These are phyloP conservation scores for Talaromyces sp. DNA, from an alignment of 2,329 filamentous ascomycete genomes.

Conservation along the genomic window DNA sequence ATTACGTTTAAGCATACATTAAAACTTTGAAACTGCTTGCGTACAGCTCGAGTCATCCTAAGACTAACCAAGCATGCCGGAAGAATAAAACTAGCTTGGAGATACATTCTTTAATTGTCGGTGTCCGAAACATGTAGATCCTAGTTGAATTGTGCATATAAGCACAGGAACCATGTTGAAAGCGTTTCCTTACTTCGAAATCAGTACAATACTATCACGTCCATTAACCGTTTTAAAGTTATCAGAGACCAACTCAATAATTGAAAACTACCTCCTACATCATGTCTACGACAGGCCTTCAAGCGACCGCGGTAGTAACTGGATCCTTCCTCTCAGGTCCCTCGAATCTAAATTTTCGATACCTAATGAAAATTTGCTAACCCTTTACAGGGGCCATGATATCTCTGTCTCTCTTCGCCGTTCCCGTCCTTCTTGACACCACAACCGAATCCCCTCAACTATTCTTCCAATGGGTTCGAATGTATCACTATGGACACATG, in stretches of 20 bases:
- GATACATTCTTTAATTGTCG: background rate
- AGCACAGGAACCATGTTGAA: background rate
- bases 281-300: background rate
- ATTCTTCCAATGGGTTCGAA: conserved; percentile 31
- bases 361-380: background rate
- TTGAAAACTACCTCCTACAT: background rate
- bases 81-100: background rate
- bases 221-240: background rate
- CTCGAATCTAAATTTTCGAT: background rate
- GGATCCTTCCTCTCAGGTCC: background rate
- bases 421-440: conserved; percentile 12
- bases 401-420: conserved; percentile 15
- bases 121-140: background rate
- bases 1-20: background rate
- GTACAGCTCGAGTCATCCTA: background rate
- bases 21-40: background rate
- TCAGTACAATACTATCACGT: background rate
- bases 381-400: background rate
- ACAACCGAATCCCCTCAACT: conserved; percentile 25
- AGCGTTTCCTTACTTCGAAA: background rate
- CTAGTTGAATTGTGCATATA: background rate
- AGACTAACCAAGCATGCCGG: background rate
- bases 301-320: background rate
- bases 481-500: conserved; percentile 35
- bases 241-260: background rate